Conservation (phyloP, 371 early-diverging fungal species). For the Chytridiales sp. region DNA sequence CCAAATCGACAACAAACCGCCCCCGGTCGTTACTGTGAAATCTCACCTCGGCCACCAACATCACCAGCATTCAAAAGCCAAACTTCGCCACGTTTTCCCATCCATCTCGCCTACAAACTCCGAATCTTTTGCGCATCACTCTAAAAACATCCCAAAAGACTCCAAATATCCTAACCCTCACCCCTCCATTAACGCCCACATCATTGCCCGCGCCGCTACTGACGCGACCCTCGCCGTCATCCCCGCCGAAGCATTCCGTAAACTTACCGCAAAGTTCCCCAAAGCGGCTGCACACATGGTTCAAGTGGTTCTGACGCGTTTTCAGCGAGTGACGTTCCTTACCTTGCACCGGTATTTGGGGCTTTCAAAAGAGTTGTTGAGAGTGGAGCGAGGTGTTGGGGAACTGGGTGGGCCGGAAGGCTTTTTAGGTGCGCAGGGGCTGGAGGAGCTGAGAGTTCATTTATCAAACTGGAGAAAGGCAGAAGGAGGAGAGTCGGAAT, state of each 20-base stretch:
- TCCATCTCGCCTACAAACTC: too few relatives aligned
- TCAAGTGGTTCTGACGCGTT: constrained; percentile 92
- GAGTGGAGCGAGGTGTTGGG: constrained; percentile 74
- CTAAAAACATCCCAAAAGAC: too few relatives aligned
- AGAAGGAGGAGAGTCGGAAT: too few relatives aligned
- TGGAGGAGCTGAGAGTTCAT: constrained; percentile 72
- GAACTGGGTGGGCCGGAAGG: constrained; percentile 64
- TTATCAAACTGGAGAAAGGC: too few relatives aligned
- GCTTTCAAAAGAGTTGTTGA: constrained; percentile 80
- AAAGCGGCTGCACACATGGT: constrained; percentile 93
- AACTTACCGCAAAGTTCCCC: constrained; percentile 86
- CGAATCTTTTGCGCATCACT: too few relatives aligned
- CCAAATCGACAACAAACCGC: too few relatives aligned
- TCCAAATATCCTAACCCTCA: too few relatives aligned
- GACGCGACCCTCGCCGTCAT: constrained; percentile 93
- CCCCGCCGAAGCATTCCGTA: constrained; percentile 90
- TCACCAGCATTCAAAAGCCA: too few relatives aligned
- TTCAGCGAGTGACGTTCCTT: constrained; percentile 91
- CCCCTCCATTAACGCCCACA: too few relatives aligned
- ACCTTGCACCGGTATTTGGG: constrained; percentile 91
- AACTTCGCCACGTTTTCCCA: too few relatives aligned
- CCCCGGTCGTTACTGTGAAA: not conserved
- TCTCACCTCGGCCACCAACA: not conserved
- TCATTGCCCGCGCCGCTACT: constrained; percentile 79
- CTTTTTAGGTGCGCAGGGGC: constrained; percentile 63